Evolutionary conservation across 108 stramenopile species (phyloP), one percentile per base, ranked within the genome.

Genomic region (Ochromonas danica): DNA sequence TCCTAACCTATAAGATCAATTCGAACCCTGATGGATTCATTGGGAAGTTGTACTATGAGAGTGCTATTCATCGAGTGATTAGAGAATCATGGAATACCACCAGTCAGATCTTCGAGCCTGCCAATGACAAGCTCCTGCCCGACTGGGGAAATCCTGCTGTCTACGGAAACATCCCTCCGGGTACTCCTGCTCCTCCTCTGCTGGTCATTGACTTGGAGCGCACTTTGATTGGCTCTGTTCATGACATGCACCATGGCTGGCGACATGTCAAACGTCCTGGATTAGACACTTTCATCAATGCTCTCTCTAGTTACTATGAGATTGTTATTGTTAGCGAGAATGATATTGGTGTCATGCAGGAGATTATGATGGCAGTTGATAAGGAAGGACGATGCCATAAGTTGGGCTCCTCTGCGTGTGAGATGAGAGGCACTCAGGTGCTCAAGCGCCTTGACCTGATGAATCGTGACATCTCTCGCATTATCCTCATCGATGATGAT

Each of bases 401-500:
- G 72, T 41, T 75, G 10, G 72, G 72, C 6, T 60, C 72, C 41
- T 38, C 72, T 41, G 31, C 31, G 3, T 6, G 10, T 27, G 72
- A 75, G 38, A 60, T 60, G 27, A 3, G 72, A 39, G 72, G 72
- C 3, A 33, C 6, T 10, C 25, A 42, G 6, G 41, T 75, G 40
- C 10, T 75, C 6, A 75, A 75, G 51, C 72, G 72, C 3, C 25
- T 75, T 6, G 72, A 75, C 25, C 38, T 27, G 25, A 75, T 75
- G 72, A 75, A 75, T 36, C 72, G 72, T 41, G 72, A 75, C n/a
- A 75, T 75, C 3, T 6, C 14, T 27, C 72, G 72, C 6, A 90
- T 97, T 77, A 82, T 99, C 43, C 90, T 94, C 10, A 81, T 99
- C 61, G 98, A 99, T 84, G 96, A 98, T 81, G 94, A 97, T 85